Base-by-base conservation (phyloP, 352 stramenopile species). In the Phytophthora lateralis region DNA sequence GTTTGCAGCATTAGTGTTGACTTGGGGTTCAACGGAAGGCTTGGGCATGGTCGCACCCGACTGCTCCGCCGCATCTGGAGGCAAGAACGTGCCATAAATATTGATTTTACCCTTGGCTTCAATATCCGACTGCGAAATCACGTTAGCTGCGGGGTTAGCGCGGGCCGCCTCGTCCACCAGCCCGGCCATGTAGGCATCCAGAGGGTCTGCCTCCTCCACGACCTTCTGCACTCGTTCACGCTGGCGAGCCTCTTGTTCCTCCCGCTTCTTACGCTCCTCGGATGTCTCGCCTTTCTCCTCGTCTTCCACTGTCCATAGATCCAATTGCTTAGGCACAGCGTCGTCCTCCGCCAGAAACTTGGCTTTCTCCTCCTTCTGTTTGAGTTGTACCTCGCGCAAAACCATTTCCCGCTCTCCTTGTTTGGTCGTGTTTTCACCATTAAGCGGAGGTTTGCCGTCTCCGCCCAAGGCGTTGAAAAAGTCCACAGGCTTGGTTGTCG, bases 141-240 rank as follows among this genome's bases (percentile, higher is more conserved):
- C 85, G 27, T 94, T 94, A 0, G 85, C 71, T 6, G 82, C 76
- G 10, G 85, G 80, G 27, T 92, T 84, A 14, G 65, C 71, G 15
- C 88, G 78, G 15, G 82, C 80, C 8, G 82, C 78, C 60, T 92
- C 78, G 45, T 94, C 86, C 4, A 89, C 80, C 3, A 96, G 69
- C 11, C 86, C 87, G 37, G 87, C 87, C 87, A 96, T 96, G 60
- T 93, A 96, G 4, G 85, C 87, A 59, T 96, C 87, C 27, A 96
- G 49, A 14, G 87, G 87, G 53, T 96, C 87, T 24, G 93, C 78
- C 62, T 93, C 82, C 45, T 94, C 76, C 6, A 91, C 79, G 6
- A 91, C 83, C 49, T 90, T 75, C 51, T 92, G 80, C 24, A 84
- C 79, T 10, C 80, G 78, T 20, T 91, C 66, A 29, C 79, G 70